Conservation (phyloP, 1,284 basidiomycete species). For the Moesziomyces sp. region DNA sequence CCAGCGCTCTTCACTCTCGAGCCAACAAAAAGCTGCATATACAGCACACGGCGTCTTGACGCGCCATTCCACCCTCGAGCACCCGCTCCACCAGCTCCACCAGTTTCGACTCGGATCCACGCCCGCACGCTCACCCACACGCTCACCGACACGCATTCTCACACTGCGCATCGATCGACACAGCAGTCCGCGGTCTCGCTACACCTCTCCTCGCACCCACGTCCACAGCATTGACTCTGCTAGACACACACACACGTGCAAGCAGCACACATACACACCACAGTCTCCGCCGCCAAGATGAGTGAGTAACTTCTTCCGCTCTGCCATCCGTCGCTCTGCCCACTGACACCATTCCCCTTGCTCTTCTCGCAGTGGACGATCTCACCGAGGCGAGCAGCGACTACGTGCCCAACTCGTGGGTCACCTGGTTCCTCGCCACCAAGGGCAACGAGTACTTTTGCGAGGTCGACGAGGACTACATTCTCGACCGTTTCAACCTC, state of each 20-base stretch:
- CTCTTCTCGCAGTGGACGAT: constrained; percentile 75
- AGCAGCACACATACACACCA: neutral
- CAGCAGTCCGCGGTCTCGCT: neutral
- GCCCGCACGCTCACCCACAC: neutral
- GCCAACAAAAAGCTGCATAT: no score
- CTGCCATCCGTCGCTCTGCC: neutral
- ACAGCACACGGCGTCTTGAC: no score
- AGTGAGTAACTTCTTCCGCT: constrained; percentile 4
- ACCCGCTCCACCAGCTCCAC: no score
- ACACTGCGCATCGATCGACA: neutral
- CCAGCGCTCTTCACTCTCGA: no score
- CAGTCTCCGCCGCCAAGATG: constrained; percentile 7
- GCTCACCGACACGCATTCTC: neutral
- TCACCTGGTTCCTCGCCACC: constrained; percentile 98
- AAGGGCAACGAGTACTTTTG: constrained; percentile 91
- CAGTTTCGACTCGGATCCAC: no score
- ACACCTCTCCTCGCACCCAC: neutral
- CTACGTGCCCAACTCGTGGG: constrained; percentile 84
- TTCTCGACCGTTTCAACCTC: constrained; percentile 96
- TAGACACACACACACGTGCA: neutral
- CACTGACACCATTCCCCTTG: neutral
- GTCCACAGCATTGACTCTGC: no score
- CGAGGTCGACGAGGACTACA: constrained; percentile 99
- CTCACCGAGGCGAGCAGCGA: constrained; percentile 86
- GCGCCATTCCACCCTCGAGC: no score